Evolutionary conservation across 1,284 basidiomycete genomes (phyloP).

Genomic region (Malassezia obtusa): DNA sequence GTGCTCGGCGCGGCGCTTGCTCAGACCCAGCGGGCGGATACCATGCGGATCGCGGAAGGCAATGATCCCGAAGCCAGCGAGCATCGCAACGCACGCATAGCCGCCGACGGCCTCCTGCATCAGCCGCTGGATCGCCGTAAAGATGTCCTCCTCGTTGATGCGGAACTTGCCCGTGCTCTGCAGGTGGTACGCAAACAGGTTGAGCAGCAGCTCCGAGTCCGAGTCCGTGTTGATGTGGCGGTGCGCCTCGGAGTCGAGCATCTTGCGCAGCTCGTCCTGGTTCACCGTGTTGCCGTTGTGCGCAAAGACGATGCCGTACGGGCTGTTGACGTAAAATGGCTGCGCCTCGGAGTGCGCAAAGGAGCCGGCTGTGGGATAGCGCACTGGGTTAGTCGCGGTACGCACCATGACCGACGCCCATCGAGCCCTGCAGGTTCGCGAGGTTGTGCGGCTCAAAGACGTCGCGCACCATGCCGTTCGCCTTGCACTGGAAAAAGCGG

Average conservation of each 20-base stretch:
- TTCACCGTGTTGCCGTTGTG: slow-evolving; percentile 99
- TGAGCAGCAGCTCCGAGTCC: slow-evolving; percentile 92
- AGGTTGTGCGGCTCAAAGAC: slow-evolving; percentile 79
- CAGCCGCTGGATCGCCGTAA: slow-evolving; percentile 78
- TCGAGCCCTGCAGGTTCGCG: slow-evolving; percentile 71
- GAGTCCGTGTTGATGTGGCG: slow-evolving; percentile 98
- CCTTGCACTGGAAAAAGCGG: slow-evolving; percentile 94
- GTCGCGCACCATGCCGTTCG: slow-evolving; percentile 99
- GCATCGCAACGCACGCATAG: slow-evolving; percentile 94
- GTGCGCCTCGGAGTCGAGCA: slow-evolving; percentile 92
- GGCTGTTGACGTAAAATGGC: slow-evolving; percentile 99
- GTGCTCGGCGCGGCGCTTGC: slow-evolving; percentile 27
- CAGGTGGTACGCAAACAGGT: slow-evolving; percentile 93
- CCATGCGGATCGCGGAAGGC: slow-evolving; percentile 99
- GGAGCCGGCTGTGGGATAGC: slow-evolving; percentile 86
- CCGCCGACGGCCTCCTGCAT: slow-evolving; percentile 83
- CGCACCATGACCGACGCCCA: slow-evolving; percentile 96
- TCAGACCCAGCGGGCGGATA: slow-evolving; percentile 65
- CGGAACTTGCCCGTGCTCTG: slow-evolving; percentile 98
- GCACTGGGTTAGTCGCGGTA: slow-evolving; percentile 46
- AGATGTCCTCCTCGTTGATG: slow-evolving; percentile 99
- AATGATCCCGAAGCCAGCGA: slow-evolving; percentile 96
- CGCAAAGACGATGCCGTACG: slow-evolving; percentile 94
- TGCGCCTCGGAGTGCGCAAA: slow-evolving; percentile 95
- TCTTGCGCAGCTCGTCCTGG: slow-evolving; percentile 70